Evolutionary conservation across 257 asterid genomes (phyloP), one percentile per base, ranked within the genome.

Genomic region (Lavandula angustifolia): DNA sequence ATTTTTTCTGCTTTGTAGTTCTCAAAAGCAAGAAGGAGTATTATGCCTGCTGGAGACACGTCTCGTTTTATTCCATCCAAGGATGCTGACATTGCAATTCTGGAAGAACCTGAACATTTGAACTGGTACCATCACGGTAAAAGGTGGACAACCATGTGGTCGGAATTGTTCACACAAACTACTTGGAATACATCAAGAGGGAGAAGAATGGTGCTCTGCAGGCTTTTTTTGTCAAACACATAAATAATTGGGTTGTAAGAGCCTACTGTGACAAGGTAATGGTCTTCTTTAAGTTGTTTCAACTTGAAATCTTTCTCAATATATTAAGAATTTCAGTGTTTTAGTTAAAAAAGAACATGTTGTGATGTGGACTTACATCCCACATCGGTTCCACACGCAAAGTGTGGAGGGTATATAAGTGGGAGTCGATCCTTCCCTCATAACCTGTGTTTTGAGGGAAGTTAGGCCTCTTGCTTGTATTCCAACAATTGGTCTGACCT

Each of bases 121-220:
- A 94, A 94, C 69, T 94, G 98, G 99, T 94, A 94, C 76, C 99
- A 94, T 77, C 99, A 94, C 68, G 99, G 98, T 29, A 94, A 83
- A 81, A 94, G 99, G 18, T 94, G 99, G 99, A 90, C 95, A 90
- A 87, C 84, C 97, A 94, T 62, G 99, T 94, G 38, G 96, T 94
- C 9, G 99, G 99, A 9, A 67, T 94, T 60, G 96, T 94, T 62
- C 99, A 94, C 77, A 94, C 99, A 38, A 94, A 94, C 70, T 94
- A 94, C 83, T 85, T 94, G 87, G 99, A 94, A 73, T 94, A 90
- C 79, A 90, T 94, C 87, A 94, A 84, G 86, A 81, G 99, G 84
- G 99, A 94, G 81, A 90, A 76, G 82, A 86, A 94, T 79, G 99
- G 99, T 51, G 96, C 95, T 57, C 75, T 94, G 63, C 97, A 90